Percentiles rank a stretch among this genome's conserved stretches.
phyloP scores from a whole-genome alignment of 1,284 basidiomycete genomes.

The Schizophyllum commune region DNA sequence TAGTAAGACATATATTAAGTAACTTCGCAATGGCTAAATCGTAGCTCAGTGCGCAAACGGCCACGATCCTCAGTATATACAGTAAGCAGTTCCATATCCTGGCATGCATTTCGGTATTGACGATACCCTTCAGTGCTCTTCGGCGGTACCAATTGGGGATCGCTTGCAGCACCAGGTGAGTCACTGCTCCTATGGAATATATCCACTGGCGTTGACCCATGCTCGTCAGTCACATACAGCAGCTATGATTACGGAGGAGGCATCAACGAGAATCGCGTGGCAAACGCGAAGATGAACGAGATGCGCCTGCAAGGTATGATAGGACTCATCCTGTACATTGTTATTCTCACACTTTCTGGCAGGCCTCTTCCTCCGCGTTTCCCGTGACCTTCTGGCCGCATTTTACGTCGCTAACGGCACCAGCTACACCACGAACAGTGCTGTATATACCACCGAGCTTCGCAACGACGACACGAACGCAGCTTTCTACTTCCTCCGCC shows the following conservation, averaged over 20 bases:
- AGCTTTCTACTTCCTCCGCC: constrained; percentile 46
- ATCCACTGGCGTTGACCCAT: too few species aligned
- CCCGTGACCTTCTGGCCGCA: constrained; percentile 35
- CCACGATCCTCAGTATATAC: constrained; percentile 43
- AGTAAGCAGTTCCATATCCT: constrained; percentile 21
- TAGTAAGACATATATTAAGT: constrained; percentile 25
- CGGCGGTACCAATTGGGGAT: constrained; percentile 46
- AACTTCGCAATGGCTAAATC: neutral
- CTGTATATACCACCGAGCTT: constrained; percentile 41
- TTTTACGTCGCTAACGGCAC: constrained; percentile 36
- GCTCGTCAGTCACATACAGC: neutral
- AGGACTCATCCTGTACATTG: neutral
- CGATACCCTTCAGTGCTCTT: constrained; percentile 30
- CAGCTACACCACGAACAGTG: constrained; percentile 33
- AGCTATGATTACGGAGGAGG: constrained; percentile 17
- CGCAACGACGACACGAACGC: constrained; percentile 37
- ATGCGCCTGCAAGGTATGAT: constrained; percentile 41
- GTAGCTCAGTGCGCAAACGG: constrained; percentile 32
- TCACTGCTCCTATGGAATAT: too few species aligned
- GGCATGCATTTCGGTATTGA: neutral
- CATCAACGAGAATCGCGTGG: constrained; percentile 44
- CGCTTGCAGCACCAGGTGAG: constrained; percentile 39
- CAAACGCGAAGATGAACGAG: constrained; percentile 45
- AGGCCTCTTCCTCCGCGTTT: constrained; percentile 43
- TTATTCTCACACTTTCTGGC: neutral